phyloP scores from a whole-genome alignment of 345 rosid genomes.

The Syzygium aromaticum region DNA sequence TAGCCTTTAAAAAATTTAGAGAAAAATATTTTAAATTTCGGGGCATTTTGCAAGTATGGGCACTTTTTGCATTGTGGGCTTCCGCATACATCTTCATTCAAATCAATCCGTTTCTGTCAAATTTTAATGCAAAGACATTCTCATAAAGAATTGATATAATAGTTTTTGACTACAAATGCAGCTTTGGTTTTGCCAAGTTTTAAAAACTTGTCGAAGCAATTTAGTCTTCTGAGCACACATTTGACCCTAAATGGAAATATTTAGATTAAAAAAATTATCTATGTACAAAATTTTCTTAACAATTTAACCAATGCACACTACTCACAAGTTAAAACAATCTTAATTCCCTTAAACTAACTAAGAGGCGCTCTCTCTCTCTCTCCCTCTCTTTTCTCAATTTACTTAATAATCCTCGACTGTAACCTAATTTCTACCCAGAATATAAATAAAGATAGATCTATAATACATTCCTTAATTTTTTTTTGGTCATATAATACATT shows the following conservation, averaged over 20 bases:
- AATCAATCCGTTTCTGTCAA: too few relatives aligned
- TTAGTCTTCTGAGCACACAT: neutral
- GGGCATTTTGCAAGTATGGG: too few relatives aligned
- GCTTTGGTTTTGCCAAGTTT: neutral
- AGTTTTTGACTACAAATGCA: neutral
- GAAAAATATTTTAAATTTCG: too few relatives aligned
- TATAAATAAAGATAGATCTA: too few relatives aligned
- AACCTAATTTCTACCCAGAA: neutral
- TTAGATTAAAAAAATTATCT: too few relatives aligned
- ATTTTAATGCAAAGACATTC: too few relatives aligned
- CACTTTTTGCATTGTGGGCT: too few relatives aligned
- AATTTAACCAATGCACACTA: neutral
- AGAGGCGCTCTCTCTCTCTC: neutral
- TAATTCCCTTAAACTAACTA: neutral
- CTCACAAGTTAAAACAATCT: neutral
- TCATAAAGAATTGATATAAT: too few relatives aligned
- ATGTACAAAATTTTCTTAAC: neutral
- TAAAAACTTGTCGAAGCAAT: neutral
- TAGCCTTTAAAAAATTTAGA: too few relatives aligned
- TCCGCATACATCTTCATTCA: too few relatives aligned
- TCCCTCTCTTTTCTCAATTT: neutral
- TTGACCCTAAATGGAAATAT: neutral
- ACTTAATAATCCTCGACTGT: neutral
- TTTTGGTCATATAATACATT: too few relatives aligned
- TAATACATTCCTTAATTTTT: too few relatives aligned